Conservation (phyloP, 306 rosid species). For the Prunus fruticosa region DNA sequence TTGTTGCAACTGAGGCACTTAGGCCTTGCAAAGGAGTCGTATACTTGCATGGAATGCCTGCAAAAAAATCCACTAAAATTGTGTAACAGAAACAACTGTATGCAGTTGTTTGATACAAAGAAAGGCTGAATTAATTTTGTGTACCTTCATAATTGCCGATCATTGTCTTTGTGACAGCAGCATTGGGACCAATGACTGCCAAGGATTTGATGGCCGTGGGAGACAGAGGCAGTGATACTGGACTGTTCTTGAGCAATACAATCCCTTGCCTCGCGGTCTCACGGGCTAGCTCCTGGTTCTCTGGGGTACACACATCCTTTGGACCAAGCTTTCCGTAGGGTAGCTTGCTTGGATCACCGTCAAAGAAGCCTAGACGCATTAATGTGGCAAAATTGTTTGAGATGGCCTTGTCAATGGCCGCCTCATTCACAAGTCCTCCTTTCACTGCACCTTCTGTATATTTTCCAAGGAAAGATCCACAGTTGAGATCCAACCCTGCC, state of each 20-base stretch:
- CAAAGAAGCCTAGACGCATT: conserved; percentile 92
- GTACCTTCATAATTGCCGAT: conserved; percentile 91
- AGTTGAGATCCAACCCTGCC: conserved; percentile 84
- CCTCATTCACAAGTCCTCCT: conserved; percentile 69
- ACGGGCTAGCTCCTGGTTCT: conserved; percentile 69
- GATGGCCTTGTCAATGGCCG: conserved; percentile 67
- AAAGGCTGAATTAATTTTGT: background rate
- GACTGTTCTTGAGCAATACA: conserved; percentile 79
- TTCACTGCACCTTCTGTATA: conserved; percentile 81
- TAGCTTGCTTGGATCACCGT: conserved; percentile 84
- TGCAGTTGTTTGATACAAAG: background rate
- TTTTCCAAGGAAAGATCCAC: conserved; percentile 67
- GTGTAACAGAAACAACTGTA: background rate
- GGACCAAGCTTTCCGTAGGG: conserved; percentile 84
- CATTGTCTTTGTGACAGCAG: conserved; percentile 86
- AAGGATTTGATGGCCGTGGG: conserved; percentile 64
- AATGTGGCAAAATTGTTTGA: conserved; percentile 78
- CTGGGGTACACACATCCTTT: conserved; percentile 82
- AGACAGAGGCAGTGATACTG: conserved; percentile 65
- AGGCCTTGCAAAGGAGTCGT: conserved; percentile 86
- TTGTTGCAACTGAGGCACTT: conserved; percentile 60
- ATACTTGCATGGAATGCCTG: conserved; percentile 86
- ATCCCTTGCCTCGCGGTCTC: conserved; percentile 97
- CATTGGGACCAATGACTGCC: conserved; percentile 95
- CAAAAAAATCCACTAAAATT: conserved; percentile 20